These are phyloP conservation scores for Elsinoe perseae DNA, from an alignment of 2,329 filamentous ascomycete species.

Conservation along the genomic window DNA sequence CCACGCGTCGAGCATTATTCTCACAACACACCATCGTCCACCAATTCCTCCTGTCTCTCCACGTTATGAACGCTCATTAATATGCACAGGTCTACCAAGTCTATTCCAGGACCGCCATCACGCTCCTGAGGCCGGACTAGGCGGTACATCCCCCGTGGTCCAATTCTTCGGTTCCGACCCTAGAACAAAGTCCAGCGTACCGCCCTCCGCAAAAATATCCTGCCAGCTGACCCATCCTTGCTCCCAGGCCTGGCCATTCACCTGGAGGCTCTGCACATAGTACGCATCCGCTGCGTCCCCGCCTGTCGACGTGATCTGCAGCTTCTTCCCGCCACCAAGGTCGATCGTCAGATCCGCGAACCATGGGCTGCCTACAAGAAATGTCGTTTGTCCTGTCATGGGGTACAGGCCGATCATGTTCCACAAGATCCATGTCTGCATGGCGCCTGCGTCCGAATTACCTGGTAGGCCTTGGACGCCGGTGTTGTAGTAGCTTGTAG, in stretches of 20 bases:
- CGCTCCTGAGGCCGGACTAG: slow-evolving; percentile 43
- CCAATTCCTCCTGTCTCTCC: slow-evolving; percentile 2
- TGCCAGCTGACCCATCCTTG: slow-evolving; percentile 59
- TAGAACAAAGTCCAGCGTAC: slow-evolving; percentile 57
- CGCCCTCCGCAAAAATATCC: slow-evolving; percentile 58
- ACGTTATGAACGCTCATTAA: background rate
- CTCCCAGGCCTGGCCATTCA: slow-evolving; percentile 57
- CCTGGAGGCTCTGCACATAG: slow-evolving; percentile 58
- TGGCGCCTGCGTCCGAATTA: slow-evolving; percentile 29
- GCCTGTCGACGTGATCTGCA: slow-evolving; percentile 49
- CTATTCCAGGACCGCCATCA: background rate
- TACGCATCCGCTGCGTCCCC: slow-evolving; percentile 39
- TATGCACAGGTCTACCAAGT: background rate
- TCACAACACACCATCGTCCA: background rate
- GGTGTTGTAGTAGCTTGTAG: slow-evolving; percentile 26
- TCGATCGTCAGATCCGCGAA: slow-evolving; percentile 53
- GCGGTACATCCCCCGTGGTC: slow-evolving; percentile 53
- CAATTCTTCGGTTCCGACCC: slow-evolving; percentile 47
- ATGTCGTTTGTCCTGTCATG: slow-evolving; percentile 26
- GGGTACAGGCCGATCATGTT: slow-evolving; percentile 31
- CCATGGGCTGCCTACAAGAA: slow-evolving; percentile 47
- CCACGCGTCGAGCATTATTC: background rate
- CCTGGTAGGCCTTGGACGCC: slow-evolving; percentile 27
- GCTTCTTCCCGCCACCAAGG: slow-evolving; percentile 47
- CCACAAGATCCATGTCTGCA: slow-evolving; percentile 28